A percentile compares a stretch with the other conserved stretches of the same genome.
These are phyloP conservation scores for Lophiostoma macrostomum DNA, from an alignment of 495 filamentous ascomycete genomes.

Conservation along the genomic window DNA sequence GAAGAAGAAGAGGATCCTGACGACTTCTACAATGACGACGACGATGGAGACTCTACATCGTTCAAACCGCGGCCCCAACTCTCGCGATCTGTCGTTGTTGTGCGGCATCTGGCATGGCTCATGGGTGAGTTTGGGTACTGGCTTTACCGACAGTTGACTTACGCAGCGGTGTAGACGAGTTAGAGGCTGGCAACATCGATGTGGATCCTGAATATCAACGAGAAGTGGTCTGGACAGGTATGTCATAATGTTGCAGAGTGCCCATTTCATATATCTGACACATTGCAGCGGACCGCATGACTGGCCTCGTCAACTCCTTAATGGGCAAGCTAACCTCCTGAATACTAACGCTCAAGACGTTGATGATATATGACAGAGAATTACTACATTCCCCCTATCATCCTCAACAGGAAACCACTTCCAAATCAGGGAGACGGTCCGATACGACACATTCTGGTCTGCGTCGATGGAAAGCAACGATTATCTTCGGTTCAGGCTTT, in stretches of 20 bases:
- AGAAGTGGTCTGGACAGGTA: conserved; percentile 48
- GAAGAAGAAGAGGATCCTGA: conserved; percentile 7
- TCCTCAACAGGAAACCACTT: conserved; percentile 46
- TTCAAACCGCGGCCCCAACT: conserved; percentile 16
- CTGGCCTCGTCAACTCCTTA: conserved; percentile 45
- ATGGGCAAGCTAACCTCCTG: too few species aligned
- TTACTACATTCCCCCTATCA: conserved; percentile 51
- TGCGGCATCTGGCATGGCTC: conserved; percentile 5
- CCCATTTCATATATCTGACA: background rate
- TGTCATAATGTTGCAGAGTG: background rate
- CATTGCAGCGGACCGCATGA: conserved; percentile 28
- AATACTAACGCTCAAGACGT: too few species aligned
- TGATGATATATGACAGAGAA: conserved; percentile 39
- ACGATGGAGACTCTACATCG: conserved; percentile 7
- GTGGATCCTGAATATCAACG: conserved; percentile 51
- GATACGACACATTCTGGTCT: conserved; percentile 34
- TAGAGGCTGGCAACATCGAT: conserved; percentile 26
- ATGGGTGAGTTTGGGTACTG: conserved; percentile 11
- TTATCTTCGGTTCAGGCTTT: conserved; percentile 48
- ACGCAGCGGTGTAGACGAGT: conserved; percentile 22
- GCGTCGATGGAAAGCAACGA: conserved; percentile 53
- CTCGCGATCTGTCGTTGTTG: background rate
- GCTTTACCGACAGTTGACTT: background rate
- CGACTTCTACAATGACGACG: conserved; percentile 11
- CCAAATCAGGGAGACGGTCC: conserved; percentile 13